Percentiles rank a stretch among this genome's conserved stretches.
Conservation (phyloP, 306 rosid genomes). For the Carpinus fangiana region DNA sequence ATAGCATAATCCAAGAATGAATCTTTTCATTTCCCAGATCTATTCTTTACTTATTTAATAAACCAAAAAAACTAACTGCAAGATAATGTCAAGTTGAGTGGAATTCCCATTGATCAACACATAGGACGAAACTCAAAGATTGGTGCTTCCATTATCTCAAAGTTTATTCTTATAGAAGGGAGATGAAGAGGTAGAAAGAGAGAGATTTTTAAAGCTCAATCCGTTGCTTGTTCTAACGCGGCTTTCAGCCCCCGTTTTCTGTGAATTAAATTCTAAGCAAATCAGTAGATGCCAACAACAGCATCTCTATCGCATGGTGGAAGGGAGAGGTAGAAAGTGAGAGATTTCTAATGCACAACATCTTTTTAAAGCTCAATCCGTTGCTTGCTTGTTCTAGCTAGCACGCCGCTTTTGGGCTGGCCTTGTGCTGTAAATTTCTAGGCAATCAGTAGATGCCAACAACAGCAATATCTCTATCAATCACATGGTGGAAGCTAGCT, state of each 20-base stretch:
- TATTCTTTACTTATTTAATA: not conserved
- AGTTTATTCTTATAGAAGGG: not conserved
- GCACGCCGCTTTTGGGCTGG: too few species aligned
- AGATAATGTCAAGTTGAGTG: not conserved
- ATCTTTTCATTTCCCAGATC: not conserved
- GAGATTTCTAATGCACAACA: too few species aligned
- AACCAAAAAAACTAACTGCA: not conserved
- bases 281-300: too few species aligned
- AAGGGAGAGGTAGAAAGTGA: too few species aligned
- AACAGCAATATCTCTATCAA: not conserved
- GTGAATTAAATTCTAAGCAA: too few species aligned
- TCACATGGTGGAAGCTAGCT: not conserved
- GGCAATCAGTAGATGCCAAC: too few species aligned
- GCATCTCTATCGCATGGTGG: too few species aligned
- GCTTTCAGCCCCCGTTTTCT: too few species aligned
- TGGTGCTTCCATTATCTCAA: not conserved
- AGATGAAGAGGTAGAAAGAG: not conserved
- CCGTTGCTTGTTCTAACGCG: too few species aligned
- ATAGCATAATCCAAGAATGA: not conserved
- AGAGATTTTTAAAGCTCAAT: not conserved
- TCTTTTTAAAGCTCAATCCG: too few species aligned
- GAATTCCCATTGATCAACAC: not conserved
- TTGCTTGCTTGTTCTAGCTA: too few species aligned
- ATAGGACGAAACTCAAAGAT: not conserved
- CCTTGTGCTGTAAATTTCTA: too few species aligned